These are phyloP conservation scores for Carex pumila DNA, from an alignment of 176 grass and related monocot species.

Conservation along the genomic window DNA sequence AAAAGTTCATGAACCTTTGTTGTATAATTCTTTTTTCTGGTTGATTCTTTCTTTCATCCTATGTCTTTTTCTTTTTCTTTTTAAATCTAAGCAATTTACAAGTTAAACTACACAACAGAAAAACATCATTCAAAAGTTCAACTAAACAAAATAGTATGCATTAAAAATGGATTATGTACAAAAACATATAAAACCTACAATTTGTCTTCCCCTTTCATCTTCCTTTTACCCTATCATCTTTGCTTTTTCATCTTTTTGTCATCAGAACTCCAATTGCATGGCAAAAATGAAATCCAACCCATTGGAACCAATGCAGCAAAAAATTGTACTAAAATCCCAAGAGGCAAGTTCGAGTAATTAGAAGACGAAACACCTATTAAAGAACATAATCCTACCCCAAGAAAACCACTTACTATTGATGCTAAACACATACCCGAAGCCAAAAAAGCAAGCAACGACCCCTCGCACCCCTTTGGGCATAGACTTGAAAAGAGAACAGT, in stretches of 20 bases:
- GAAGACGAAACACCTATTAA: constrained; percentile 54
- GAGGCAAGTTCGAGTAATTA: constrained; percentile 57
- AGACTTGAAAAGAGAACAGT: constrained; percentile 60
- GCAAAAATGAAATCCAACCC: constrained; percentile 61
- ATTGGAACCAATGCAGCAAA: constrained; percentile 66
- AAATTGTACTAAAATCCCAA: constrained; percentile 65
- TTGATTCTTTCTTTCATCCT: too few relatives aligned
- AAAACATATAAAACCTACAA: background rate
- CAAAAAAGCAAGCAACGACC: constrained; percentile 78
- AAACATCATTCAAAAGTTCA: background rate
- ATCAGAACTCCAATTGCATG: constrained; percentile 32
- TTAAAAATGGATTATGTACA: background rate
- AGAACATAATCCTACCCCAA: constrained; percentile 52
- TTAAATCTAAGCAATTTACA: background rate
- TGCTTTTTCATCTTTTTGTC: constrained; percentile 24
- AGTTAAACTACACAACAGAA: background rate
- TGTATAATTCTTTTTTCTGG: too few relatives aligned
- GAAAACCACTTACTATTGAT: constrained; percentile 61
- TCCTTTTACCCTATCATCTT: constrained; percentile 19
- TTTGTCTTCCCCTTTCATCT: background rate
- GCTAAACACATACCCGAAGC: constrained; percentile 69
- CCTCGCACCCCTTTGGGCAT: constrained; percentile 65
- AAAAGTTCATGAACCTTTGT: too few relatives aligned
- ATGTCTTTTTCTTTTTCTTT: too few relatives aligned
- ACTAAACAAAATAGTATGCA: background rate